phyloP scores from a whole-genome alignment of 2,329 filamentous ascomycete species.

The Ascochyta koolunga region DNA sequence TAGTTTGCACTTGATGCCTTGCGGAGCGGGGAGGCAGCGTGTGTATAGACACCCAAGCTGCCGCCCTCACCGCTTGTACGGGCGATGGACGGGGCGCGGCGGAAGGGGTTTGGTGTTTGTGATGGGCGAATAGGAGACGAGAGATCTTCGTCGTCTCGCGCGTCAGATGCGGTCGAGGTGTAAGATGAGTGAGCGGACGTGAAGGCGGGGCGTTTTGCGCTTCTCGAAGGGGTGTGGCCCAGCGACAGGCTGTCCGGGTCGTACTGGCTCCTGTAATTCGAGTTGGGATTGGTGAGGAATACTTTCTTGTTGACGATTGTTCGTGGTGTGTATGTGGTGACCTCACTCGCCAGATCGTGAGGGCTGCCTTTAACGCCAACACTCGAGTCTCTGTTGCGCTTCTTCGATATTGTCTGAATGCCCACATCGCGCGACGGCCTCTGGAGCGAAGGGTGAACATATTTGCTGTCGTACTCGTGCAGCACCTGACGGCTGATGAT shows the following conservation, averaged over 20 bases:
- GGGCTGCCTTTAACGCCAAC: constrained; percentile 49
- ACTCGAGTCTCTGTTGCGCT: constrained; percentile 43
- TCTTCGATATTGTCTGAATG: constrained; percentile 69
- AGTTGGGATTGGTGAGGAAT: constrained; percentile 83
- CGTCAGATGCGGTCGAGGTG: constrained; percentile 46
- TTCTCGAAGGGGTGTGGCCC: constrained; percentile 21
- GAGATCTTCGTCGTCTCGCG: constrained; percentile 47
- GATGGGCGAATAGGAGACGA: constrained; percentile 56
- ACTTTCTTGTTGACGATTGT: constrained; percentile 71
- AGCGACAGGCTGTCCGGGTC: constrained; percentile 64
- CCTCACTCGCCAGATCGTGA: constrained; percentile 54
- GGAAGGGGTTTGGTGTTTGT: constrained; percentile 55
- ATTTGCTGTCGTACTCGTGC: constrained; percentile 95
- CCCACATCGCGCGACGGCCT: constrained; percentile 78
- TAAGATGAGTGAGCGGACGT: constrained; percentile 43
- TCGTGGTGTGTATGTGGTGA: constrained; percentile 67
- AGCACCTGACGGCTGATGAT: constrained; percentile 91
- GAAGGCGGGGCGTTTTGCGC: constrained; percentile 26
- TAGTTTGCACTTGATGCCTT: constrained; percentile 71
- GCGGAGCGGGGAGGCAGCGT: constrained; percentile 81
- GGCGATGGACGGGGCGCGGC: constrained; percentile 59
- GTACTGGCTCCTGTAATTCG: constrained; percentile 75
- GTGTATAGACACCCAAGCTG: constrained; percentile 78
- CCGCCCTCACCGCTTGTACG: constrained; percentile 68
- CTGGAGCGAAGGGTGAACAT: constrained; percentile 87